phyloP scores from a whole-genome alignment of 169 alveolate species.

The Babesia ovata region DNA sequence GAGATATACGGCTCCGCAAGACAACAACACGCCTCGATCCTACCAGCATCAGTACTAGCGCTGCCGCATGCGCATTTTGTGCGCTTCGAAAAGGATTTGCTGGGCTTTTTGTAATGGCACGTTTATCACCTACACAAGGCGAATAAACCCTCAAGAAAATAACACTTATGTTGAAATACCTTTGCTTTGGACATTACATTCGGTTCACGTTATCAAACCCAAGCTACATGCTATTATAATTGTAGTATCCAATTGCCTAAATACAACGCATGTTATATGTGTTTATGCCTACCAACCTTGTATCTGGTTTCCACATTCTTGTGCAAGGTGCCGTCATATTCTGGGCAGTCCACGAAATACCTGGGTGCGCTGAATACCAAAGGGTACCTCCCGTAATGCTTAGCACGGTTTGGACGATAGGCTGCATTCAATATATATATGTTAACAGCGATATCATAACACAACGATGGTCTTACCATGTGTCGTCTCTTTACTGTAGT shows the following conservation, averaged over 20 bases:
- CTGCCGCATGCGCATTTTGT: no score
- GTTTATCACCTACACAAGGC: no score
- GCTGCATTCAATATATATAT: constrained; percentile 11
- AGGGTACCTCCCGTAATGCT: constrained; percentile 78
- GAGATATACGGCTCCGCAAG: neutral
- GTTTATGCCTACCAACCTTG: constrained; percentile 22
- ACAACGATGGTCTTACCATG: constrained; percentile 22
- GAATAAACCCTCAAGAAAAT: no score
- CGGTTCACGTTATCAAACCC: no score
- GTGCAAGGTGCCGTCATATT: constrained; percentile 72
- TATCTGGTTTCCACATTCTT: constrained; percentile 73
- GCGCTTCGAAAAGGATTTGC: no score
- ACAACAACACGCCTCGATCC: neutral
- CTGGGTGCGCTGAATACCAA: constrained; percentile 75
- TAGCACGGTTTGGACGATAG: constrained; percentile 71
- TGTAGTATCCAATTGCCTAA: constrained; percentile 66
- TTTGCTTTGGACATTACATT: no score
- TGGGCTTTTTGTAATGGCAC: no score
- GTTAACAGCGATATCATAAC: no score
- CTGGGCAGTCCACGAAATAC: constrained; percentile 73
- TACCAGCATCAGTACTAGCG: constrained; percentile 15
- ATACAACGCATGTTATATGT: no score
- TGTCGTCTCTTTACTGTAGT: constrained; percentile 70
- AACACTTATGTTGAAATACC: no score
- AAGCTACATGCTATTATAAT: neutral